phyloP scores from a whole-genome alignment of 140 eudicot species.

The Artemisia princeps region DNA sequence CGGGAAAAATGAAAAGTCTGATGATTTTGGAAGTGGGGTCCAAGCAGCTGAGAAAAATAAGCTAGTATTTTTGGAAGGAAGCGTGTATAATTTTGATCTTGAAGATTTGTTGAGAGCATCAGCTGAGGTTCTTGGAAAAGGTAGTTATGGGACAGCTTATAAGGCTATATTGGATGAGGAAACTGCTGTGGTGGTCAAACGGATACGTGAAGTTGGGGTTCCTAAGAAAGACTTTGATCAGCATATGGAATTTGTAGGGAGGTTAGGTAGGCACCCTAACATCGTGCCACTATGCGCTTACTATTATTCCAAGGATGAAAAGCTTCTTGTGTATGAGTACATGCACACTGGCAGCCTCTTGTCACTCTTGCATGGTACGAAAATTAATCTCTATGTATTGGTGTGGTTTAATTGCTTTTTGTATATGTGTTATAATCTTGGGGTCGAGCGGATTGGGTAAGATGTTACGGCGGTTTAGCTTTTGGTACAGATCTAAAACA shows the following conservation, averaged over 20 bases:
- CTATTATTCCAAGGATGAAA: conserved; percentile 81
- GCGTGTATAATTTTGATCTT: conserved; percentile 64
- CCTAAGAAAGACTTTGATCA: conserved; percentile 78
- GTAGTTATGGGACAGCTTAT: conserved; percentile 80
- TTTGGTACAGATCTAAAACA: not conserved
- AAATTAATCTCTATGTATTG: not conserved
- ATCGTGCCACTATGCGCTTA: conserved; percentile 68
- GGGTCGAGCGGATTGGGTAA: not conserved
- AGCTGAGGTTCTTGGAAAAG: conserved; percentile 91
- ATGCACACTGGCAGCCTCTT: conserved; percentile 70
- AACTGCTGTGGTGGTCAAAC: conserved; percentile 68
- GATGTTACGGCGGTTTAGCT: not conserved
- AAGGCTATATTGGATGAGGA: conserved; percentile 74
- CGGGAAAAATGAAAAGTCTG: conserved; percentile 55
- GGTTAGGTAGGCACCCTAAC: conserved; percentile 57
- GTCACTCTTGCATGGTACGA: conserved; percentile 68
- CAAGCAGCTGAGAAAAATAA: conserved; percentile 80
- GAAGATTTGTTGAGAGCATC: conserved; percentile 87
- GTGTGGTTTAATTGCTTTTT: not conserved
- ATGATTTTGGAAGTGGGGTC: conserved; percentile 87
- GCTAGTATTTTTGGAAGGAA: conserved; percentile 63
- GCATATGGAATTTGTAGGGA: conserved; percentile 65
- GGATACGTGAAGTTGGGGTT: conserved; percentile 59
- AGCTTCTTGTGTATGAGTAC: conserved; percentile 78
- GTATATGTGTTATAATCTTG: not conserved